Percentiles rank a stretch among this genome's conserved stretches.
Conservation (phyloP, 1,139 yeast species). For the Kodamaea suecica region DNA sequence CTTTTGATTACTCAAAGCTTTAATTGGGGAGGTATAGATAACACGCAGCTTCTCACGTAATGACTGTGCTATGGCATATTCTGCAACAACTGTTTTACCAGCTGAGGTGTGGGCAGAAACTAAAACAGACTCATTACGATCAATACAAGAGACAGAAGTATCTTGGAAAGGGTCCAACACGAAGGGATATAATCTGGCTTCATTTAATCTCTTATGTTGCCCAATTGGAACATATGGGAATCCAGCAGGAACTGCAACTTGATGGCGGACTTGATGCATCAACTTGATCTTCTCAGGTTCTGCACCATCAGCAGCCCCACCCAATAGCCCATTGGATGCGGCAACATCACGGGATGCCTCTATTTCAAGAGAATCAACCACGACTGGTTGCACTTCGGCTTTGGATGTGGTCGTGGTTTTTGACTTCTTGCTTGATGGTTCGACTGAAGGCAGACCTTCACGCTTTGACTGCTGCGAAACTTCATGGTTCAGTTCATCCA, state of each 20-base stretch:
- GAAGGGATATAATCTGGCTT: constrained; percentile 90
- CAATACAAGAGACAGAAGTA: constrained; percentile 91
- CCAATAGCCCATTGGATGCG: constrained; percentile 67
- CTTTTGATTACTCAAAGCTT: constrained; percentile 94
- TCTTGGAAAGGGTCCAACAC: constrained; percentile 94
- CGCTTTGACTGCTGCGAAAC: constrained; percentile 13
- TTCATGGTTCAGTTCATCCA: constrained; percentile 3
- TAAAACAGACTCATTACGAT: constrained; percentile 90
- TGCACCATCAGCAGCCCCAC: neutral
- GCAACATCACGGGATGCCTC: constrained; percentile 88
- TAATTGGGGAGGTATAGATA: constrained; percentile 95
- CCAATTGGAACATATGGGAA: constrained; percentile 86
- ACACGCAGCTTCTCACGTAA: constrained; percentile 88
- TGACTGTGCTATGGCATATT: constrained; percentile 96
- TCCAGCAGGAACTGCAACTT: constrained; percentile 92
- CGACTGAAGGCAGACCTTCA: constrained; percentile 14
- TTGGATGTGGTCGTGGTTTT: constrained; percentile 17
- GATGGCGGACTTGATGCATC: constrained; percentile 94
- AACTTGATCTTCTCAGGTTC: constrained; percentile 52
- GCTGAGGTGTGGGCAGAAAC: constrained; percentile 99
- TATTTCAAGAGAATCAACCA: constrained; percentile 84
- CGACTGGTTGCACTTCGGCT: constrained; percentile 57
- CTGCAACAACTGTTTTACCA: constrained; percentile 98
- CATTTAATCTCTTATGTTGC: constrained; percentile 67
- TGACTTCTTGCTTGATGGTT: constrained; percentile 9